Evolutionary conservation across 768 basidiomycete genomes (phyloP).

Genomic region (Macrocybe gigantea): DNA sequence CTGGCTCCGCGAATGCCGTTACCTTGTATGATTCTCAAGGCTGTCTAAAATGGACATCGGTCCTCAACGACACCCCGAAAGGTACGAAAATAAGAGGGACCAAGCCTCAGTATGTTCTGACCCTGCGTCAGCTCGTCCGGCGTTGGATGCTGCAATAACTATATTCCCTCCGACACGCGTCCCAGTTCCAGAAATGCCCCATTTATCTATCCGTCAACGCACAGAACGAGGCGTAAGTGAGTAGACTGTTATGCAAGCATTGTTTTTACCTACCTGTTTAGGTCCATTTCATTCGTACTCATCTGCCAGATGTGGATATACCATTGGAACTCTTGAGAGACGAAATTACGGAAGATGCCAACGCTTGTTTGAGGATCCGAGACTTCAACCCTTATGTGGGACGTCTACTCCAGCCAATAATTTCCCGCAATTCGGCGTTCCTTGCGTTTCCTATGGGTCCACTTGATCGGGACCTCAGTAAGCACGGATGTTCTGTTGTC

Average conservation of each 20-base stretch:
- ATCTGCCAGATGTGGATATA: constrained; percentile 72
- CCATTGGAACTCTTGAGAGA: constrained; percentile 59
- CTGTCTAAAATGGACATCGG: constrained; percentile 47
- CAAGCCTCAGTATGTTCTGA: no score
- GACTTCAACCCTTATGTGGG: constrained; percentile 55
- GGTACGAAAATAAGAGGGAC: constrained; percentile 10
- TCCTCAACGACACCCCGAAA: constrained; percentile 22
- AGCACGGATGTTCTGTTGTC: constrained; percentile 13
- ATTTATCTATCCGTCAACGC: neutral
- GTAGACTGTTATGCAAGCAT: neutral
- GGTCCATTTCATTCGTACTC: constrained; percentile 68
- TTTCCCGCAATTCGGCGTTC: constrained; percentile 20
- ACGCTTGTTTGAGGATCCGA: constrained; percentile 23
- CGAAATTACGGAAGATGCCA: constrained; percentile 43
- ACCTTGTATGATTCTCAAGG: constrained; percentile 42
- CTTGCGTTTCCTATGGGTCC: constrained; percentile 65
- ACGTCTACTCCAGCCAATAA: constrained; percentile 34
- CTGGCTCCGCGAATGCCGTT: constrained; percentile 50
- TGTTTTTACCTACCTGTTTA: constrained; percentile 18
- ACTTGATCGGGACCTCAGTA: constrained; percentile 54
- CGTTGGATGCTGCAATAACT: no score
- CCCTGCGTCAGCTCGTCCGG: no score
- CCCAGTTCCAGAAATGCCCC: constrained; percentile 7
- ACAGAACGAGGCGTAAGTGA: constrained; percentile 59
- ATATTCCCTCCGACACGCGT: no score